phyloP scores from a whole-genome alignment of 768 basidiomycete genomes.

The Pleurotus platypus region DNA sequence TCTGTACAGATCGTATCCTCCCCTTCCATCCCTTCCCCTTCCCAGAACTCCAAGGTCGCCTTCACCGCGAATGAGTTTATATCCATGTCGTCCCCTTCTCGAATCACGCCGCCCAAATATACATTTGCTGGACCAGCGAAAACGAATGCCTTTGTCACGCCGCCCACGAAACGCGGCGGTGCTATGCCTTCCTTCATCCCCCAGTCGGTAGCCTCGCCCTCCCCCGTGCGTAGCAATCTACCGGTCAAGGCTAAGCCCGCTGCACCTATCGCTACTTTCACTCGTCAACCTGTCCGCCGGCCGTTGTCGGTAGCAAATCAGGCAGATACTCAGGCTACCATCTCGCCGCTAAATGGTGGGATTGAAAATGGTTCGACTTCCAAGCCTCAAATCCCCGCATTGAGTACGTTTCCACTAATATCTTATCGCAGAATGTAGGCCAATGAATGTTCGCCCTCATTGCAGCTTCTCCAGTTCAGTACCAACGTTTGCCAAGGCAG shows the following conservation, averaged over 20 bases:
- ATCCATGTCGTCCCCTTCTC: constrained; percentile 6
- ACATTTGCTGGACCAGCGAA: constrained; percentile 11
- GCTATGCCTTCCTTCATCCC: constrained; percentile 56
- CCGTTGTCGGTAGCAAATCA: constrained; percentile 24
- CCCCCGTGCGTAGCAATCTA: constrained; percentile 29
- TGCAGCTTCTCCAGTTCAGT: constrained; percentile 36
- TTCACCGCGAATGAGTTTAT: constrained; percentile 29
- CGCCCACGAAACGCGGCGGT: constrained; percentile 50
- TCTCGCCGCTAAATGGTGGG: constrained; percentile 10
- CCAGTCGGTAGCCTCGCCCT: constrained; percentile 48
- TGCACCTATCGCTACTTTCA: constrained; percentile 35
- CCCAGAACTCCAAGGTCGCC: constrained; percentile 24
- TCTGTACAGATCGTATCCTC: constrained; percentile 28
- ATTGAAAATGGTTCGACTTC: constrained; percentile 58
- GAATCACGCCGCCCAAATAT: constrained; percentile 14
- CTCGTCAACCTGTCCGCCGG: constrained; percentile 40
- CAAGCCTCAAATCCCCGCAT: constrained; percentile 46
- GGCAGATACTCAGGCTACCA: constrained; percentile 16
- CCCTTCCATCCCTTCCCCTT: constrained; percentile 26
- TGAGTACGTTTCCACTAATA: constrained; percentile 62
- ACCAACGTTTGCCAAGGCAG: constrained; percentile 15
- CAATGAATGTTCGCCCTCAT: constrained; percentile 31
- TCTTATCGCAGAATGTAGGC: constrained; percentile 29
- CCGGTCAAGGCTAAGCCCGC: constrained; percentile 25
- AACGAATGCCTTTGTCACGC: constrained; percentile 39